Conservation (phyloP, 2,329 filamentous ascomycete species). For the Fusarium verrucosum region DNA sequence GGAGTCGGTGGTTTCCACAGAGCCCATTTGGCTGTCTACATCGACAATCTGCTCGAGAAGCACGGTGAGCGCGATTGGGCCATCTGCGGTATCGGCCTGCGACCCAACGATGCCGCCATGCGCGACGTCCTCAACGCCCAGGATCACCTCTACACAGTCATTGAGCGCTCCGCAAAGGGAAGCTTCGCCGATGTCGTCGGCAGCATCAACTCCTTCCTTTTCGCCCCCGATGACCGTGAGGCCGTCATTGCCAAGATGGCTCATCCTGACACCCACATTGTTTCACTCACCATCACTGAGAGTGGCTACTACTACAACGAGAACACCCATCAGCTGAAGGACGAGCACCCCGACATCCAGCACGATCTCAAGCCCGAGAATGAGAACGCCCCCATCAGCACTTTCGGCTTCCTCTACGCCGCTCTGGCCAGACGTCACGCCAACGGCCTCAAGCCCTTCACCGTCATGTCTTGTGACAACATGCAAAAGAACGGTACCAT, state of each 20-base stretch:
- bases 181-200: slow-evolving; percentile 59
- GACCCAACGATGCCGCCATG: slow-evolving; percentile 61
- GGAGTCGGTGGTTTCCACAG: slow-evolving; percentile 65
- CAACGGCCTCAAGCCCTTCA: slow-evolving; percentile 61
- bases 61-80: slow-evolving; percentile 57
- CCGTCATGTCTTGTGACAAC: slow-evolving; percentile 65
- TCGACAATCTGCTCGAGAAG: slow-evolving; percentile 59
- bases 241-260: slow-evolving; percentile 65
- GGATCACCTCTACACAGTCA: slow-evolving; percentile 63
- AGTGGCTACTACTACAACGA: slow-evolving; percentile 67
- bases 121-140: slow-evolving; percentile 59
- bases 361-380: slow-evolving; percentile 58
- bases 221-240: slow-evolving; percentile 60
- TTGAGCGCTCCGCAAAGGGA: slow-evolving; percentile 63
- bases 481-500: slow-evolving; percentile 67
- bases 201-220: slow-evolving; percentile 63
- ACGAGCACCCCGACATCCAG: slow-evolving; percentile 60
- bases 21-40: slow-evolving; percentile 62
- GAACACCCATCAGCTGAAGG: slow-evolving; percentile 63
- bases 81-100: slow-evolving; percentile 62
- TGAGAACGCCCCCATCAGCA: slow-evolving; percentile 55
- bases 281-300: slow-evolving; percentile 65
- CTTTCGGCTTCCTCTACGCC: slow-evolving; percentile 63
- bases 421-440: slow-evolving; percentile 57
- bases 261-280: slow-evolving; percentile 62